Conservation (phyloP, 441 rosid species). For the Euphorbia schlechtendalii region DNA sequence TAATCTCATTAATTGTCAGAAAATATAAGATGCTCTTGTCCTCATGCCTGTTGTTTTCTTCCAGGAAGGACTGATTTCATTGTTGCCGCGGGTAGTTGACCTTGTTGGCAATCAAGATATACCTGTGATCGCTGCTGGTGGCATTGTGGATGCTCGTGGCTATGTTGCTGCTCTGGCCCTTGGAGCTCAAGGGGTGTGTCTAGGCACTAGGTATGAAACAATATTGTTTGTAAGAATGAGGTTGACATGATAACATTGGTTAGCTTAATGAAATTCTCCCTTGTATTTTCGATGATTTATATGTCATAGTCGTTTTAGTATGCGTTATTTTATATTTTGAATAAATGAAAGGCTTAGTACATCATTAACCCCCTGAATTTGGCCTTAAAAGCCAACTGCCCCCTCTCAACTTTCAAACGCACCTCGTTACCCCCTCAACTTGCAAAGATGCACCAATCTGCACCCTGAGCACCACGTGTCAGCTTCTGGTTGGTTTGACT, state of each 20-base stretch:
- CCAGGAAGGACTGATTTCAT: constrained; percentile 58
- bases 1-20: neutral
- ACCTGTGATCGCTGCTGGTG: constrained; percentile 83
- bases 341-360: too few relatives aligned
- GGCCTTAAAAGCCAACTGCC: too few relatives aligned
- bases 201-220: constrained; percentile 64
- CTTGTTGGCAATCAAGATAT: constrained; percentile 48
- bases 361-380: too few relatives aligned
- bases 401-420: too few relatives aligned
- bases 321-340: too few relatives aligned
- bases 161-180: constrained; percentile 83
- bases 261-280: neutral
- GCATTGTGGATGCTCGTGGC: constrained; percentile 72
- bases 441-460: too few relatives aligned
- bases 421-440: too few relatives aligned
- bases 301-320: neutral
- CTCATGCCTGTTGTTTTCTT: constrained; percentile 11
- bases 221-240: neutral
- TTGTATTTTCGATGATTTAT: too few relatives aligned
- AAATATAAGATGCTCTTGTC: neutral
- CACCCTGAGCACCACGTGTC: too few relatives aligned
- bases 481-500: too few relatives aligned
- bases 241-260: neutral
- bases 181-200: constrained; percentile 78
- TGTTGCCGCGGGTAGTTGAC: constrained; percentile 75